Base-by-base conservation (phyloP, 345 rosid genomes). In the Salix purpurea region DNA sequence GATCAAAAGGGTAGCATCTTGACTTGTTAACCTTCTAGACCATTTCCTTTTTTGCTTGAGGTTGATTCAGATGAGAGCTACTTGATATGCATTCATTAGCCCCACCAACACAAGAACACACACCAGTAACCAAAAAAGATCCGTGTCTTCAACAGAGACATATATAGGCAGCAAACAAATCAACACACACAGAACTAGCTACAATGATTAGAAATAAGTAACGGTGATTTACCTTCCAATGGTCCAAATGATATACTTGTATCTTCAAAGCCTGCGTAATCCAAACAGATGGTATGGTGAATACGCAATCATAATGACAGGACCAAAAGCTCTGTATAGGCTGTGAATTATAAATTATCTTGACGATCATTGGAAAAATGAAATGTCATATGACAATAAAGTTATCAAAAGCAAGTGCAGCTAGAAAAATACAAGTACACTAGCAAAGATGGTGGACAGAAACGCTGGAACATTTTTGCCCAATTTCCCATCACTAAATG, bases 221-320 rank as follows among this genome's bases (percentile, higher is more conserved):
- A 65, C 64, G 75, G 65, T 54, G 61, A 61, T 76, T 72, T 91
- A 93, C 99, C 98, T 91, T 95, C 99, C 67, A 89, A 90, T 1
- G 97, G 93, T 73, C 99, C 99, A 81, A 93, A 95, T 64, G 98
- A 80, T 74, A 96, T 84, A 79, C 91, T 81, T 26, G 96, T 65
- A 77, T 93, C 99, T 65, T 93, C 99, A 84, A 95, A 91, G 69
- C 98, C 99, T 95, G 92, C 87, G 77, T 21, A 72, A 72, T 66
- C 62, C 79, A 83, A 70, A 56, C 44, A 77, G 52, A 71, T 66
- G 69, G 69, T 67, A 46, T 10, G 34, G 50, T 56, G 23, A 77
- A 78, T 56, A 34, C 46, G 32, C 67, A 24, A 62, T 19, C 21
- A 71, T 6, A 54, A 58, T 44, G 48, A 78, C 50, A 26, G 46